These are phyloP conservation scores for Trypanosoma avium DNA, from an alignment of 208 protist species.

Conservation along the genomic window DNA sequence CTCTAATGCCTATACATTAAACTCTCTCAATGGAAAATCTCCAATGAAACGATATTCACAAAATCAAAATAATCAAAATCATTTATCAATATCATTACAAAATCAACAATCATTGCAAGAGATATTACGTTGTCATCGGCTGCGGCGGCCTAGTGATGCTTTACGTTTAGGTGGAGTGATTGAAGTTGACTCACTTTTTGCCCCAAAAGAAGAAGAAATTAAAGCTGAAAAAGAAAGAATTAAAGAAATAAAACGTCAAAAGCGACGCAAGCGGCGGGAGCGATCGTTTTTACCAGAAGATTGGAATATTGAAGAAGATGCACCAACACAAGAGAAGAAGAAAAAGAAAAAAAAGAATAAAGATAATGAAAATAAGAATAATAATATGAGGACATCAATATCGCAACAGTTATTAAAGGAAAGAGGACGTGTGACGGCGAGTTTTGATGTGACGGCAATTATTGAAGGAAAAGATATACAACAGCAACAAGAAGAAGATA, in stretches of 20 bases:
- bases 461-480: no score
- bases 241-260: slow-evolving; percentile 7
- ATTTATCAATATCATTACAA: neutral
- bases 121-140: slow-evolving; percentile 22
- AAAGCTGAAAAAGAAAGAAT: slow-evolving; percentile 15
- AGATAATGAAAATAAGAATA: neutral
- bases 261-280: neutral
- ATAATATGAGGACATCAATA: neutral
- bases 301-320: neutral
- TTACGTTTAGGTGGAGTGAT: slow-evolving; percentile 19
- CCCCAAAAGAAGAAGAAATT: neutral
- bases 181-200: slow-evolving; percentile 19
- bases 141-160: slow-evolving; percentile 27
- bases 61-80: neutral
- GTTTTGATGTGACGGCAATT: neutral
- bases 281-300: slow-evolving; percentile 27
- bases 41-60: no score
- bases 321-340: neutral
- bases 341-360: slow-evolving; percentile 10
- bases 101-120: neutral
- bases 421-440: neutral
- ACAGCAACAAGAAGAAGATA: slow-evolving; percentile 3
- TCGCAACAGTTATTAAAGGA: neutral
- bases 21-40: no score
- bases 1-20: no score